Base-by-base conservation (phyloP, 106 monocot genomes). In the Chionographis japonica region DNA sequence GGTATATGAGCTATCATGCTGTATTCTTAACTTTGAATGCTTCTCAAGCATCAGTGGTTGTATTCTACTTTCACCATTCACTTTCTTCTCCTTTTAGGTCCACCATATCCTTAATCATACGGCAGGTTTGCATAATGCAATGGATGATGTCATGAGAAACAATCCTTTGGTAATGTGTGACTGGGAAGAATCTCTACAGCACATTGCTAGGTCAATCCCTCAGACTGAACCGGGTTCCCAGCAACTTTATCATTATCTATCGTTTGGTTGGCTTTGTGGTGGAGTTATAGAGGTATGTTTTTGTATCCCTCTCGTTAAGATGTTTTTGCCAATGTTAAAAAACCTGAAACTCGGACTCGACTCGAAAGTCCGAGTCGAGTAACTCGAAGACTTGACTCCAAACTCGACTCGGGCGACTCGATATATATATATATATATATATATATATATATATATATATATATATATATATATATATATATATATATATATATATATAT, bases 221-320 rank as follows among this genome's bases (percentile, higher is more conserved):
- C 82, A 87, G 65, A 87, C 83, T 17, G 79, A 87, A 71, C 83
- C 85, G 54, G 98, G 98, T 63, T 80, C 82, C 19, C 65, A 78
- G 41, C 90, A 98, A 75, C 62, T 79, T 46, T 98, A 98, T 75
- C 93, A 98, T 73, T 98, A 90, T 40, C 67, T 93, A n/a, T 93
- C 98, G 54, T 98, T 93, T 79, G 98, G 98, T 59, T 98, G 98
- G 98, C 90, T 98, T 50, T 98, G 98, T 61, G 98, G 98, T 63
- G 98, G 89, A 40, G 41, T 98, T 36, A 87, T 93, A 69, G 98
- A 98, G 90, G 98, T 98, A 75, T 61, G 50, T 50, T 59, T 64
- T 56, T 37, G 46, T 38, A 63, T 37, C 40, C 27, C 66, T 38
- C 40, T 46, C 9, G 46, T 10, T 2, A 46, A 2, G 46, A 46